These are phyloP conservation scores for Spongiforma sp. DNA, from an alignment of 1,284 basidiomycete genomes.

Conservation along the genomic window DNA sequence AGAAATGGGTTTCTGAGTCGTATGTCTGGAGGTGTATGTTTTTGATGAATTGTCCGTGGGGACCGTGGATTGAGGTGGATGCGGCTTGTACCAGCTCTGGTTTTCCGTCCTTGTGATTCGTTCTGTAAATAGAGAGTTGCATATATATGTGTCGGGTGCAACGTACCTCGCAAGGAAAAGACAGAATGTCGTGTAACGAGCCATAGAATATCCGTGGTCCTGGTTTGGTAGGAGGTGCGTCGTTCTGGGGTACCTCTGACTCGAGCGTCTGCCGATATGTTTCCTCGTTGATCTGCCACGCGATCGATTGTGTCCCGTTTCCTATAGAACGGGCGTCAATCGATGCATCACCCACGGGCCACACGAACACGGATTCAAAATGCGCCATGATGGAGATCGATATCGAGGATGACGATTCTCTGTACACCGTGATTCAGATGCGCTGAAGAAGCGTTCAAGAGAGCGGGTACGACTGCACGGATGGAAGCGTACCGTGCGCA, in stretches of 20 bases:
- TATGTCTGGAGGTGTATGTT: conserved; percentile 91
- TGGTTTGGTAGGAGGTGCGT: background rate
- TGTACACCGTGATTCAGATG: conserved; percentile 82
- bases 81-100: conserved; percentile 82
- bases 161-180: conserved; percentile 94
- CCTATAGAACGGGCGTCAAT: conserved; percentile 50
- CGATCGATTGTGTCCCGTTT: conserved; percentile 79
- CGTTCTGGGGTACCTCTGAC: conserved; percentile 47
- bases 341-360: no score
- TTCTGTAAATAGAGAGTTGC: conserved; percentile 7
- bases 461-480: background rate
- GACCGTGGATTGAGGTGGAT: conserved; percentile 78
- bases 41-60: conserved; percentile 91
- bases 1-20: conserved; percentile 77
- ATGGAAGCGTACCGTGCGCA: conserved; percentile 73
- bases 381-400: conserved; percentile 90
- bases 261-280: conserved; percentile 76
- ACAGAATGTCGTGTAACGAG: conserved; percentile 76
- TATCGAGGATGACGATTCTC: conserved; percentile 88
- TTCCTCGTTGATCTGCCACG: conserved; percentile 93
- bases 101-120: conserved; percentile 75
- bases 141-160: conserved; percentile 6
- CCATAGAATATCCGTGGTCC: conserved; percentile 18
- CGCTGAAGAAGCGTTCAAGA: conserved; percentile 48
- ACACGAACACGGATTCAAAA: background rate